These are phyloP conservation scores for Entoloma clypeatum DNA, from an alignment of 1,284 basidiomycete species.

Conservation along the genomic window DNA sequence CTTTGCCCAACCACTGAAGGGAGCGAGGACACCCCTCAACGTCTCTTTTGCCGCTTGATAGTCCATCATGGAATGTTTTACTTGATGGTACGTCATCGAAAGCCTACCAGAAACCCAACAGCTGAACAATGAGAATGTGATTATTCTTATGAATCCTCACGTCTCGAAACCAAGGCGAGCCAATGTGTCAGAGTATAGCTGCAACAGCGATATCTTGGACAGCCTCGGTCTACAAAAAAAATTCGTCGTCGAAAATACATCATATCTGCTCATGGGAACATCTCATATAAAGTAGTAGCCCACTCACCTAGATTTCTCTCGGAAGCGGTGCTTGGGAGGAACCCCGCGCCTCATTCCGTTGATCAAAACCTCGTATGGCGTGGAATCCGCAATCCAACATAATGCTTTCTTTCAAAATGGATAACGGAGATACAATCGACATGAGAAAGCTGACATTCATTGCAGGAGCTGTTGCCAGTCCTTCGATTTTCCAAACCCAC, in stretches of 20 bases:
- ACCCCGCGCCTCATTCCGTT: slow-evolving; percentile 77
- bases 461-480: slow-evolving; percentile 45
- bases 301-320: slow-evolving; percentile 56
- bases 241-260: background rate
- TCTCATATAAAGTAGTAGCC: background rate
- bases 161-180: slow-evolving; percentile 8
- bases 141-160: slow-evolving; percentile 12
- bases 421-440: background rate
- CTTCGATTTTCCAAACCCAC: slow-evolving; percentile 26
- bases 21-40: slow-evolving; percentile 38
- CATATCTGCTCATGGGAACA: slow-evolving; percentile 1
- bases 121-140: slow-evolving; percentile 1
- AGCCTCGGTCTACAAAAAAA: slow-evolving; percentile 41
- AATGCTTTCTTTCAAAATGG: slow-evolving; percentile 42
- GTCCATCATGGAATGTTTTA: slow-evolving; percentile 32
- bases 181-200: slow-evolving; percentile 33
- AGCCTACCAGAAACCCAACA: slow-evolving; percentile 8
- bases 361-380: slow-evolving; percentile 57
- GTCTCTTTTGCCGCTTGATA: slow-evolving; percentile 48
- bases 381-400: slow-evolving; percentile 61
- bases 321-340: slow-evolving; percentile 61
- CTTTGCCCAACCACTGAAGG: slow-evolving; percentile 62
- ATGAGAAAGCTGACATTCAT: slow-evolving; percentile 51
- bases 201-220: slow-evolving; percentile 47
- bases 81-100: slow-evolving; percentile 22